These are phyloP conservation scores for Globisporangium canariense DNA, from an alignment of 352 stramenopile genomes.

Conservation along the genomic window DNA sequence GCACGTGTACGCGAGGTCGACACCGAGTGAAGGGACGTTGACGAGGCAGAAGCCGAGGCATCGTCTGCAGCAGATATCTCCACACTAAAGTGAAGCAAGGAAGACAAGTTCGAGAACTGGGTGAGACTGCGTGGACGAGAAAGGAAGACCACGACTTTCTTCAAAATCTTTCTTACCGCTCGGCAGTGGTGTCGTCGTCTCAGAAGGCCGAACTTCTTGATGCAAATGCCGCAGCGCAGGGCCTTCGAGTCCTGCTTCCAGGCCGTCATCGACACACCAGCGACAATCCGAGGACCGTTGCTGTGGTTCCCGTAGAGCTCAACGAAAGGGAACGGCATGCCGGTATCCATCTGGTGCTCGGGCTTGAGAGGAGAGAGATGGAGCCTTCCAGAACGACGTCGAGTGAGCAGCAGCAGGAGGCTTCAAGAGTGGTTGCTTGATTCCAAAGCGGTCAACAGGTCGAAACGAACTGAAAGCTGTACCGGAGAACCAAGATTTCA, in stretches of 20 bases:
- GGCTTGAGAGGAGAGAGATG: neutral
- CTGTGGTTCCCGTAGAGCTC: slow-evolving; percentile 33
- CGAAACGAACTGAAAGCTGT: neutral
- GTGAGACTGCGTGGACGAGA: slow-evolving; percentile 17
- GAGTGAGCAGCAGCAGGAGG: neutral
- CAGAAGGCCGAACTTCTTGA: slow-evolving; percentile 63
- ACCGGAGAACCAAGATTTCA: neutral
- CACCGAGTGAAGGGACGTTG: slow-evolving; percentile 52
- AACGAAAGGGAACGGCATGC: slow-evolving; percentile 40
- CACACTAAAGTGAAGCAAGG: slow-evolving; percentile 42
- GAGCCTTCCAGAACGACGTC: neutral
- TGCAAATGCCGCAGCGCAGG: slow-evolving; percentile 52
- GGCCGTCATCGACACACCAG: slow-evolving; percentile 39
- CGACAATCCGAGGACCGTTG: slow-evolving; percentile 35
- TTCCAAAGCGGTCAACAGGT: neutral
- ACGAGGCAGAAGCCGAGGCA: slow-evolving; percentile 72
- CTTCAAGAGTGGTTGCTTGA: neutral
- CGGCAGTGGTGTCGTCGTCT: slow-evolving; percentile 68
- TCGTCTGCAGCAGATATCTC: slow-evolving; percentile 63
- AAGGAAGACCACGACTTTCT: neutral
- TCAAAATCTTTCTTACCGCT: slow-evolving; percentile 33
- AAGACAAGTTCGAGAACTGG: slow-evolving; percentile 4
- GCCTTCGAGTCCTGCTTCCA: slow-evolving; percentile 56
- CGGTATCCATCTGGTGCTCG: slow-evolving; percentile 30
- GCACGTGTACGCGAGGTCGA: slow-evolving; percentile 69